phyloP scores from a whole-genome alignment of 805 yeast species.

The Wickerhamiella allomyrinae region DNA sequence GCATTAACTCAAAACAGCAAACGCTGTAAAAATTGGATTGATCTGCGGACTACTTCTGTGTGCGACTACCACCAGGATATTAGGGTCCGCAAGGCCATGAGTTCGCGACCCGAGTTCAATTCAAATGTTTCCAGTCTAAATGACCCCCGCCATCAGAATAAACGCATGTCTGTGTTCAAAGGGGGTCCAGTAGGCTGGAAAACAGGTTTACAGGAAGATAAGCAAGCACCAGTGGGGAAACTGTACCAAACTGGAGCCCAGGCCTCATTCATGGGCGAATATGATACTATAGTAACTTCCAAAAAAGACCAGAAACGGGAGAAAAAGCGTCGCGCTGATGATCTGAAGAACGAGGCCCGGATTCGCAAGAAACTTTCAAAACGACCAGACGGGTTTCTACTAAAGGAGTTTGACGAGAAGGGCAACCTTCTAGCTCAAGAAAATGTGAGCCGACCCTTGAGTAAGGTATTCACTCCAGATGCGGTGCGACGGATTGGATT shows the following conservation, averaged over 20 bases:
- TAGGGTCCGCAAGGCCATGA: slow-evolving; percentile 35
- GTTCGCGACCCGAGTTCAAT: slow-evolving; percentile 66
- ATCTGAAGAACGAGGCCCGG: slow-evolving; percentile 20
- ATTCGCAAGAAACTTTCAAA: slow-evolving; percentile 25
- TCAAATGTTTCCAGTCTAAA: slow-evolving; percentile 39
- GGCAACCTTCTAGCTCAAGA: slow-evolving; percentile 12
- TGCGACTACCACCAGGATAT: slow-evolving; percentile 65
- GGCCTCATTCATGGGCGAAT: slow-evolving; percentile 27
- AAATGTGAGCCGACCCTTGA: background rate
- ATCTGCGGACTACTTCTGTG: slow-evolving; percentile 35
- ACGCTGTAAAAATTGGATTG: slow-evolving; percentile 47
- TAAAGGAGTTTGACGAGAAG: slow-evolving; percentile 15
- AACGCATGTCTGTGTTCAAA: slow-evolving; percentile 29
- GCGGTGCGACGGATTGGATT: slow-evolving; percentile 19
- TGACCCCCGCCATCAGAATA: slow-evolving; percentile 37
- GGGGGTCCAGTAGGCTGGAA: slow-evolving; percentile 23
- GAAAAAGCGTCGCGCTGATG: slow-evolving; percentile 16
- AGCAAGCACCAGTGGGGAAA: slow-evolving; percentile 13
- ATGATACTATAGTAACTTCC: slow-evolving; percentile 27
- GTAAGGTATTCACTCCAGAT: slow-evolving; percentile 14
- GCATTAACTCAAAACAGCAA: slow-evolving; percentile 31
- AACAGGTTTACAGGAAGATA: slow-evolving; percentile 20
- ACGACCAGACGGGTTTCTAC: slow-evolving; percentile 16
- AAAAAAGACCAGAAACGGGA: slow-evolving; percentile 22
- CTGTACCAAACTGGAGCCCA: slow-evolving; percentile 5